Base-by-base conservation (phyloP, 768 basidiomycete genomes). In the Butyriboletus loyo region DNA sequence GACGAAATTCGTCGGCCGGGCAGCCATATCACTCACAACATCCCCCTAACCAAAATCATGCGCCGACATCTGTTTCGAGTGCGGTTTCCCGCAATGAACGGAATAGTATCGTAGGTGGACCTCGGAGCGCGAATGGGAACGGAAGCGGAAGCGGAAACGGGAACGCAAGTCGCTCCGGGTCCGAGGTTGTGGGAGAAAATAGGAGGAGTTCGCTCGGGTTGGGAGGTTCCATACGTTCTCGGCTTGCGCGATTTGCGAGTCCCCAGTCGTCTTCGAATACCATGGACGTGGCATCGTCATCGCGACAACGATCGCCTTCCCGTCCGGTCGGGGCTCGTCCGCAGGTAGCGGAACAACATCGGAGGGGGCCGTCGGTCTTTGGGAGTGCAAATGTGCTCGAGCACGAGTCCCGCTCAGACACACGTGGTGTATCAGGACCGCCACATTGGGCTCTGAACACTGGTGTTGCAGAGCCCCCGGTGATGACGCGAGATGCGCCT, bases 191-290 rank as follows among this genome's bases (percentile, higher is more conserved):
- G 24, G 50, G 43, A 17, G 64, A 65, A 28, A 55, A 54, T 5
- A 56, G 65, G 46, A 25, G 65, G 17, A 34, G 47, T n/a, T 48
- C 65, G 27, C 44, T 65, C 19, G 52, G 54, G 7, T n/a, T 65
- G 41, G 65, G 64, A 14, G 62, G 65, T 4, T 57, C 65, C 6
- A 46, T 66, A 25, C 66, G 65, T n/a, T 67, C 63, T 30, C 60
- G 65, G 3, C 40, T 67, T 7, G 65, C 65, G 25, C 65, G 65
- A 17, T 35, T 66, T 15, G 52, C 65, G 37, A 57, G 55, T 44
- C 38, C 46, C 3, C 63, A 64, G 39, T 50, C 62, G 4, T 46
- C 61, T 5, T 31, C 56, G 35, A 62, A 47, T 22, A 4, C 31
- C 4, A 10, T 38, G 22, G 52, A 56, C 7, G 22, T 22, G 9